Percentiles rank a stretch among this genome's conserved stretches.
Evolutionary conservation across 306 rosid species (phyloP).

Genomic region (Vigna unguiculata): DNA sequence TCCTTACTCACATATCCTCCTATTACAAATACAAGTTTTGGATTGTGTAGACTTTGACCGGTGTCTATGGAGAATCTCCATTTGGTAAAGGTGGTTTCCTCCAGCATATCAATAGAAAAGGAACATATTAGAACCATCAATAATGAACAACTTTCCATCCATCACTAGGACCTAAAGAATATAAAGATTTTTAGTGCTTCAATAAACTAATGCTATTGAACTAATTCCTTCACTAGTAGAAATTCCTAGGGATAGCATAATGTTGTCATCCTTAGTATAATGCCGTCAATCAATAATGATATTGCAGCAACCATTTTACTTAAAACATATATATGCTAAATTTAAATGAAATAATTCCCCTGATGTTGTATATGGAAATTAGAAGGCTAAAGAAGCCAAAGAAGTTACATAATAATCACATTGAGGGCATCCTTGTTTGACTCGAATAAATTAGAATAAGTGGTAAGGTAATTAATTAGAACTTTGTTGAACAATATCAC

Average conservation of each 20-base stretch:
- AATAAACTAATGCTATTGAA: conserved; percentile 41
- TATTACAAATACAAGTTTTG: conserved; percentile 20
- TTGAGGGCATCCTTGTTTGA: not conserved
- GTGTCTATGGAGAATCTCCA: conserved; percentile 42
- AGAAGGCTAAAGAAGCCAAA: conserved; percentile 1
- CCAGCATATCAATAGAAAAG: conserved; percentile 32
- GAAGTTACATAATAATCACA: not conserved
- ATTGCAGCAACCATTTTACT: not conserved
- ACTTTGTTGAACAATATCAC: not conserved
- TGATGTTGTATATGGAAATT: not conserved
- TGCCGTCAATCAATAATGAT: conserved; percentile 34
- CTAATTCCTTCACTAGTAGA: conserved; percentile 42
- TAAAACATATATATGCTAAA: no score
- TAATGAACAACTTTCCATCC: conserved; percentile 40
- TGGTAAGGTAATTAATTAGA: not conserved
- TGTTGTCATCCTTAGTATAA: conserved; percentile 28
- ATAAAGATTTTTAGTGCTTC: conserved; percentile 44
- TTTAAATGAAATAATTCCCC: not conserved
- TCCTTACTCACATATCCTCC: conserved; percentile 11
- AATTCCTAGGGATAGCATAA: conserved; percentile 43
- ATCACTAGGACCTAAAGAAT: conserved; percentile 38
- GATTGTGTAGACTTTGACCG: conserved; percentile 20
- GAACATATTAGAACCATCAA: conserved; percentile 36
- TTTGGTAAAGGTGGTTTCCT: conserved; percentile 32
- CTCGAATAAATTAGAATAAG: not conserved